Conservation (phyloP, 495 filamentous ascomycete species). For the Chaetomium cochliodes region DNA sequence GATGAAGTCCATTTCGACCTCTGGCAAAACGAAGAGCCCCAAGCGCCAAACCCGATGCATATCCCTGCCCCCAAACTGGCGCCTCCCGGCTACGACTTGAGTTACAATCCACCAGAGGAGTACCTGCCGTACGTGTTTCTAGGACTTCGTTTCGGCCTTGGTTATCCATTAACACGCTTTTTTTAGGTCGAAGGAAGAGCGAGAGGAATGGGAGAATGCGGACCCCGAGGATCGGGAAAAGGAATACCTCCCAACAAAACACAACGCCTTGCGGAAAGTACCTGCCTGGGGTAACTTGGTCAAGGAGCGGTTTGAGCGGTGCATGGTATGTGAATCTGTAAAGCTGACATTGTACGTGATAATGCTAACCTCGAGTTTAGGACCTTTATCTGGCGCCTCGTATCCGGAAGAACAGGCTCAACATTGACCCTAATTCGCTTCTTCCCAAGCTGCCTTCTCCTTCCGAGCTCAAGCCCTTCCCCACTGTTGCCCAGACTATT, state of each 20-base stretch:
- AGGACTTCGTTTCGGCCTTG: background rate
- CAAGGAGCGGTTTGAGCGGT: constrained; percentile 94
- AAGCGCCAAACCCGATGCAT: constrained; percentile 87
- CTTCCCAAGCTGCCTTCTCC: constrained; percentile 94
- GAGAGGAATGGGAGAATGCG: constrained; percentile 79
- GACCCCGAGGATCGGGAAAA: constrained; percentile 90
- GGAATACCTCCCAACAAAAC: constrained; percentile 79
- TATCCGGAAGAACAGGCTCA: constrained; percentile 87
- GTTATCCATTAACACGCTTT: constrained; percentile 8
- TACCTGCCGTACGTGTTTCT: constrained; percentile 63
- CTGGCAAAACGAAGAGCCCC: constrained; percentile 86
- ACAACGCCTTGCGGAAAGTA: constrained; percentile 81
- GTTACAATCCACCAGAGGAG: constrained; percentile 94
- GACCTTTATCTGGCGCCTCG: constrained; percentile 94
- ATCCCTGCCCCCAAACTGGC: constrained; percentile 94
- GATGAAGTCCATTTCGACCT: constrained; percentile 77
- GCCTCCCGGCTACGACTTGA: constrained; percentile 90
- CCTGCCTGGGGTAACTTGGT: constrained; percentile 89
- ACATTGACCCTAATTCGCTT: constrained; percentile 91
- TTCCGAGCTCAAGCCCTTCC: constrained; percentile 90
- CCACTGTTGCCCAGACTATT: constrained; percentile 77
- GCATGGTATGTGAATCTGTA: constrained; percentile 47
- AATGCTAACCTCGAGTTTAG: constrained; percentile 13
- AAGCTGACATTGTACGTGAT: no score
- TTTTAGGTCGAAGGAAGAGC: constrained; percentile 66